Evolutionary conservation across 257 asterid genomes (phyloP), one percentile per base, ranked within the genome.

Genomic region (Lithospermum erythrorhizon): DNA sequence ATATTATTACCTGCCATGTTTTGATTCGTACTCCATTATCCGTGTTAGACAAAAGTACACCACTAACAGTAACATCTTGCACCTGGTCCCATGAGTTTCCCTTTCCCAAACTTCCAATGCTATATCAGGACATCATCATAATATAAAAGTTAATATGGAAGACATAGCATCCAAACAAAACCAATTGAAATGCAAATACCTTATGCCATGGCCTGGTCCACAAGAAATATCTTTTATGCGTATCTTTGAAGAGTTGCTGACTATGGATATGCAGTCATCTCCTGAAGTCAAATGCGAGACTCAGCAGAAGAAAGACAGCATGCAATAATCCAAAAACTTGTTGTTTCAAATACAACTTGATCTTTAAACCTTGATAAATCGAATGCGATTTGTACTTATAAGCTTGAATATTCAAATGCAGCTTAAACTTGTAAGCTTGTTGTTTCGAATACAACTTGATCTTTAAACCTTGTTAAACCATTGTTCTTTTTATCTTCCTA

Each of bases 221-320:
- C 96, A 90, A 21, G 73, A 53, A 54, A 82, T 69, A 55, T 79
- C 72, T 51, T 69, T 75, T 6, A 87, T 72, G 9, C 69, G 76
- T 62, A 90, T 81, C 21, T 53, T 70, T 5, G 96, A 85, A 48
- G 98, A 87, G 72, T 82, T 85, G 72, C 87, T 65, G 27, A 85
- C 95, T 72, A 90, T 85, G 32, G 98, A 87, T 76, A 91, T 74
- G 65, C 98, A 91, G 71, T 91, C 98, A 47, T 88, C 98, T 62
- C 96, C 98, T 91, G 78, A 67, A 23, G 30, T 11, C n/a, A 17
- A n/a, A 22, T 56, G 37, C 13, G 18, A 30, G 9, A 56, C 3
- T 24, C 41, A 56, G 60, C 27, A 23, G 19, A 56, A 56, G 41
- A 18, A 1, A 56, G 3, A 56, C 18, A 41, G 16, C 49, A 41